These are phyloP conservation scores for Capsicum pubescens DNA, from an alignment of 257 asterid genomes.

Conservation along the genomic window DNA sequence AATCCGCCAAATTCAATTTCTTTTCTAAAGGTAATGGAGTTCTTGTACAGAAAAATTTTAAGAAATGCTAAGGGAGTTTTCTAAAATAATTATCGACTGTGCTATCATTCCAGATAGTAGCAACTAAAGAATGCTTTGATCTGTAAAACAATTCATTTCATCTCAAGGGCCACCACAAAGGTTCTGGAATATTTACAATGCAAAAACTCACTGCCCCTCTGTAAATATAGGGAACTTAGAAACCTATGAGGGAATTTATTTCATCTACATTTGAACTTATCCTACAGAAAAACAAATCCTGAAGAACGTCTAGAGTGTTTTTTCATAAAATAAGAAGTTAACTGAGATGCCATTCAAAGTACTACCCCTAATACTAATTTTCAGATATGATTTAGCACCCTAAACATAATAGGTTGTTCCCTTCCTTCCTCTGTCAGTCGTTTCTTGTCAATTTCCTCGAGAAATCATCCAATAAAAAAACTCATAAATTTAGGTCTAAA, in stretches of 20 bases:
- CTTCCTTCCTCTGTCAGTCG: neutral
- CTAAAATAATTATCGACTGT: neutral
- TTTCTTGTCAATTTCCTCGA: neutral
- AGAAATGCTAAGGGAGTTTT: neutral
- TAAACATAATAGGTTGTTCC: neutral
- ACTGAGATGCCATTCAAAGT: neutral
- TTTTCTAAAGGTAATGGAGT: neutral
- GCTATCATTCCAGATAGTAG: neutral
- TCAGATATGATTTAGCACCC: neutral
- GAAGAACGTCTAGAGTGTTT: neutral
- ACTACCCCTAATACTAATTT: neutral
- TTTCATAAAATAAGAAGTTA: neutral
- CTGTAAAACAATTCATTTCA: too few species aligned
- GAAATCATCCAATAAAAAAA: neutral
- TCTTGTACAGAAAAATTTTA: neutral
- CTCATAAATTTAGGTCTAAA: neutral
- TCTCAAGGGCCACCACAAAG: neutral
- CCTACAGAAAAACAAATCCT: neutral
- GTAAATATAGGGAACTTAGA: neutral
- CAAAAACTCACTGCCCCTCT: neutral
- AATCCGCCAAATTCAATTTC: neutral
- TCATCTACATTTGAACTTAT: slow-evolving; percentile 14
- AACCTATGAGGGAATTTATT: neutral
- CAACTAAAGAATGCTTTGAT: neutral
- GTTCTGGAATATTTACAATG: slow-evolving; percentile 8